Conservation (phyloP, 169 alveolate species). For the Sarcocystis neurona region DNA sequence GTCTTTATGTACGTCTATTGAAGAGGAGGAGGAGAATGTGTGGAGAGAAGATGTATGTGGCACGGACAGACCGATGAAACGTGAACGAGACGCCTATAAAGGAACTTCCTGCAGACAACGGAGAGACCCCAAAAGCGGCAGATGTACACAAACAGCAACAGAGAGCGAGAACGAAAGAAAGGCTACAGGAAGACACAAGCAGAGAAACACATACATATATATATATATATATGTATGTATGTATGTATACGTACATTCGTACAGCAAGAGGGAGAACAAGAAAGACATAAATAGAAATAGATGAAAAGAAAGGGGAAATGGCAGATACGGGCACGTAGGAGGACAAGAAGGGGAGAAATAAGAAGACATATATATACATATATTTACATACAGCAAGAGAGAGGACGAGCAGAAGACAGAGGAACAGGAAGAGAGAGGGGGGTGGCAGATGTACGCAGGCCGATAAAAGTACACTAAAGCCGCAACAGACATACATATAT, state of each 20-base stretch:
- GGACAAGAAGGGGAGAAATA: background rate
- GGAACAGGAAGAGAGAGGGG: background rate
- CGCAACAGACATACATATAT: too few relatives aligned
- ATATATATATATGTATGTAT: background rate
- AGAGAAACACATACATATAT: background rate
- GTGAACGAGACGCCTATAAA: too few relatives aligned
- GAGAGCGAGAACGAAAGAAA: too few relatives aligned
- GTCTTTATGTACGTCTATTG: too few relatives aligned
- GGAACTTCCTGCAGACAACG: too few relatives aligned
- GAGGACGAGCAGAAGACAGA: background rate
- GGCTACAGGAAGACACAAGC: background rate
- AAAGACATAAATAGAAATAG: background rate
- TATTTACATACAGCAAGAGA: background rate
- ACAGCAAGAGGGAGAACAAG: background rate
- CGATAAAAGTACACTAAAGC: too few relatives aligned
- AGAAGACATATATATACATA: background rate
- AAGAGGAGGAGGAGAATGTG: too few relatives aligned
- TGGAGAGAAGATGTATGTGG: too few relatives aligned
- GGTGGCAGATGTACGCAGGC: too few relatives aligned
- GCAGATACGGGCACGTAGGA: background rate
- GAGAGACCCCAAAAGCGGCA: too few relatives aligned
- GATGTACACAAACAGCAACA: background rate
- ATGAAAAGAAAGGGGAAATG: background rate
- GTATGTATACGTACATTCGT: background rate
- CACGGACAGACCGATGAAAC: too few relatives aligned